Base-by-base conservation (phyloP, 2,329 filamentous ascomycete genomes). In the Xylariaceae sp. region DNA sequence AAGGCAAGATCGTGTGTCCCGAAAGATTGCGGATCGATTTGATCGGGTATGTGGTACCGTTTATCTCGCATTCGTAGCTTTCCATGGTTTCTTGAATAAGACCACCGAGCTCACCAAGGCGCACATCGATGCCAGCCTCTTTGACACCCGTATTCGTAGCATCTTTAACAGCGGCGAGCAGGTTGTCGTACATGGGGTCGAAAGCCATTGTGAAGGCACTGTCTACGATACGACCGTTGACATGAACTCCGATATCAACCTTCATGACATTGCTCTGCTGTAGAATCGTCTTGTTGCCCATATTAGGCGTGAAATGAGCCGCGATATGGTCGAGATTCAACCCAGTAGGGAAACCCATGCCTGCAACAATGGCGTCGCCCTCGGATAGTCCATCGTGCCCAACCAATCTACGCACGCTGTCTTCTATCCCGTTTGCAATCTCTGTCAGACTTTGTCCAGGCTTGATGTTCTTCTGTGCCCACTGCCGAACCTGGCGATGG, bases 41-140 rank as follows among this genome's bases (percentile, higher is more conserved):
- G 63, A 94, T 77, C 1, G 85, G 88, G 57, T 87, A 80, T 11
- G 81, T 89, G 31, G 78, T 80, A 48, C 88, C 88, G 62, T 85
- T 81, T 51, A 94, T 78, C 64, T 93, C 87, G 38, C 91, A 79
- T 68, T 95, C 89, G 66, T 91, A 93, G 64, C 86, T 90, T 68
- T 95, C 89, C 89, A 95, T 95, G 19, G 85, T 79, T 66, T 95
- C 89, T 66, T 95, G 89, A 55, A 95, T 91, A 15, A 80, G 75
- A 9, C 79, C 85, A 45, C 89, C 87, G 49, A 95, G 87, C 57
- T 95, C 89, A 49, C 85, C 83, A 55, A 96, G 83, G 42, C 90
- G 83, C 35, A 89, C 89, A 61, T 96, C 90, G 57, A 96, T 95
- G 56, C 90, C 90, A 4, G 90, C 89, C 71, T 94, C 87, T 73